phyloP scores from a whole-genome alignment of 2,329 filamentous ascomycete genomes.

The Fusarium sp. region DNA sequence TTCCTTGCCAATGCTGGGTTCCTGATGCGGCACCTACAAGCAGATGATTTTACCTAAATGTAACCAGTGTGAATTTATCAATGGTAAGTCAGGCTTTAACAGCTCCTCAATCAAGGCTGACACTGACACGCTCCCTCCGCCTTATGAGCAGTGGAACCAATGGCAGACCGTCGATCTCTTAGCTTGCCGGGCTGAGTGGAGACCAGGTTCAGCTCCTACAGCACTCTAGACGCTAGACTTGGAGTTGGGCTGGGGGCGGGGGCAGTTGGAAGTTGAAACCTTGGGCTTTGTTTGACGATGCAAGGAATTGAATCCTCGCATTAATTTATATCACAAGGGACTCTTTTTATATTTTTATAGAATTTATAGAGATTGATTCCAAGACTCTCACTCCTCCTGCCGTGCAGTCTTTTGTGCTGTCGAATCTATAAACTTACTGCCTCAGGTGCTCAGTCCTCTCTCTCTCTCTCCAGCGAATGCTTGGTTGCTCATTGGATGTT shows the following conservation, averaged over 20 bases:
- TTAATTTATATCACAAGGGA: slow-evolving; percentile 1
- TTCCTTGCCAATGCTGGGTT: too few relatives aligned
- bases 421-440: slow-evolving; percentile 5
- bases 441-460: slow-evolving; percentile 4
- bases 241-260: slow-evolving; percentile 18
- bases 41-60: too few relatives aligned
- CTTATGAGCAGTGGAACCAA: slow-evolving; percentile 31
- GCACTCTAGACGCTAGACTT: neutral
- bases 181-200: slow-evolving; percentile 28
- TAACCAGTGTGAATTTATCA: too few relatives aligned
- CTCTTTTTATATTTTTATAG: too few relatives aligned
- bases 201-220: slow-evolving; percentile 22
- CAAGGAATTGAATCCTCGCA: slow-evolving; percentile 10
- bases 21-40: too few relatives aligned
- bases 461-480: slow-evolving; percentile 15
- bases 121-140: slow-evolving; percentile 28
- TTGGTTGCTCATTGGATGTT: neutral
- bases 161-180: slow-evolving; percentile 2
- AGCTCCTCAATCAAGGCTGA: slow-evolving; percentile 32
- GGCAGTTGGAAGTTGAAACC: slow-evolving; percentile 31
- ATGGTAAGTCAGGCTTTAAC: too few relatives aligned
- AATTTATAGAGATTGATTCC: neutral
- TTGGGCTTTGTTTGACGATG: slow-evolving; percentile 16
- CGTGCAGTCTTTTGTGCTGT: slow-evolving; percentile 15
- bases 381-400: neutral